Evolutionary conservation across 1,284 basidiomycete genomes (phyloP), one percentile per base, ranked within the genome.

Genomic region (Cryptococcus neoformans): DNA sequence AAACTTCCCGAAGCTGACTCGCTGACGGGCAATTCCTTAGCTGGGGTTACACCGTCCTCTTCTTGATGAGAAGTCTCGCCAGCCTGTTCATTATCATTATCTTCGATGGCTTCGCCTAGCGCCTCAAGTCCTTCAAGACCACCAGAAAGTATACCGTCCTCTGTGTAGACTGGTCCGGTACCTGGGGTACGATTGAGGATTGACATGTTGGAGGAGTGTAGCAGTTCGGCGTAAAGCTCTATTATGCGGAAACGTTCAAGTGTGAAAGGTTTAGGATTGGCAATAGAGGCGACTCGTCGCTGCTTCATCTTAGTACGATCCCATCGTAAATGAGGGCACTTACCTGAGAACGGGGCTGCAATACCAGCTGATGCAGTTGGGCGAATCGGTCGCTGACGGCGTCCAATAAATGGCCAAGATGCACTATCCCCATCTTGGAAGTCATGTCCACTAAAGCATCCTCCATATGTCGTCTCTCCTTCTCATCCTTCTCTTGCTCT

Each of bases 141-240:
- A 37, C 90, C 91, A 64, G 87, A 85, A 41, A 96, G 74, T 34
- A 88, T 84, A 17, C 92, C 92, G 55, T 89, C 83, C 0, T 81
- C 76, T 64, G 90, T 87, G 70, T 95, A 95, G n/a, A 87, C 79
- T 36, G 85, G 82, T 44, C 86, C 83, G 58, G 82, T 85, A 52
- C 87, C 85, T 0, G 83, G 70, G 0, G 82, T 75, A 4, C 96
- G 89, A 72, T 99, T 99, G 40, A 99, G 81, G 12, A 98, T 83
- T 1, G 89, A 87, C 95, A 99, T 98, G 72, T 98, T 99, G 12
- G 95, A 99, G 75, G 92, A 96, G 73, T 99, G 96, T 12, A 99
- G 79, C 12, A 99, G 83, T 75, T 99, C 96, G 16, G 95, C 96
- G 67, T 96, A 95, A 7, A 99, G 83, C 77, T 99, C 96, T 73